A percentile compares a stretch with the other conserved stretches of the same genome.
These are phyloP conservation scores for Malbranchea cinnamomea DNA, from an alignment of 2,329 filamentous ascomycete genomes.

Conservation along the genomic window DNA sequence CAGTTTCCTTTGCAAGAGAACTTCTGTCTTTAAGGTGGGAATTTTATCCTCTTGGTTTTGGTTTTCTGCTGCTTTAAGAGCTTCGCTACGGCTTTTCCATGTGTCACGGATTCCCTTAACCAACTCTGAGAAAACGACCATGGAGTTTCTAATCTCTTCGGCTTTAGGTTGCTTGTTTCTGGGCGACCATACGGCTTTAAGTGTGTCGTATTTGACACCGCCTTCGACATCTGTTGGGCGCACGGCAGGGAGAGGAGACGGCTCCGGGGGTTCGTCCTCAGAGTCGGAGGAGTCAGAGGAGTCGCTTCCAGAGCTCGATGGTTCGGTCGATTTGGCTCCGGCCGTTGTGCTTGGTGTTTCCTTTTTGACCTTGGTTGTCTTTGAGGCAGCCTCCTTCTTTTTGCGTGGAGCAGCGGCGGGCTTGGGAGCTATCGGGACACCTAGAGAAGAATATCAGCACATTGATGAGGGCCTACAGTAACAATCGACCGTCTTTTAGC, in stretches of 20 bases:
- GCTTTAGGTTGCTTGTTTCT: constrained; percentile 35
- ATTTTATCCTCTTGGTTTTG: constrained; percentile 40
- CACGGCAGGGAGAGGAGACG: constrained; percentile 38
- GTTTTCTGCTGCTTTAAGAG: constrained; percentile 43
- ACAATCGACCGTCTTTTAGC: no score
- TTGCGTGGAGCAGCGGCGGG: constrained; percentile 8
- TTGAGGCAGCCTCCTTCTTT: constrained; percentile 7
- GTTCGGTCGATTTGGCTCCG: constrained; percentile 25
- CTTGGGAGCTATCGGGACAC: constrained; percentile 4
- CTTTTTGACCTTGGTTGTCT: constrained; percentile 12
- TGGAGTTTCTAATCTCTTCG: constrained; percentile 38
- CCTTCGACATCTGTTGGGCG: constrained; percentile 38
- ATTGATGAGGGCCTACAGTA: no score
- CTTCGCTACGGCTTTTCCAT: constrained; percentile 44
- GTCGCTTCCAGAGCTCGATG: constrained; percentile 34
- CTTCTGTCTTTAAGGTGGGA: constrained; percentile 39
- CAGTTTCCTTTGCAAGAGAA: constrained; percentile 41
- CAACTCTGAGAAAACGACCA: constrained; percentile 44
- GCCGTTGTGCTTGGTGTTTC: no score
- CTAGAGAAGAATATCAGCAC: no score
- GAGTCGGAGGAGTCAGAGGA: constrained; percentile 36
- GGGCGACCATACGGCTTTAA: constrained; percentile 46
- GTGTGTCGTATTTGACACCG: constrained; percentile 42
- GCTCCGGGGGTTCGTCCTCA: constrained; percentile 36
- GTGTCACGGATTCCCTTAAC: constrained; percentile 44